A percentile compares a stretch with the other conserved stretches of the same genome.
Conservation (phyloP, 495 filamentous ascomycete genomes). For the Halenospora varia region DNA sequence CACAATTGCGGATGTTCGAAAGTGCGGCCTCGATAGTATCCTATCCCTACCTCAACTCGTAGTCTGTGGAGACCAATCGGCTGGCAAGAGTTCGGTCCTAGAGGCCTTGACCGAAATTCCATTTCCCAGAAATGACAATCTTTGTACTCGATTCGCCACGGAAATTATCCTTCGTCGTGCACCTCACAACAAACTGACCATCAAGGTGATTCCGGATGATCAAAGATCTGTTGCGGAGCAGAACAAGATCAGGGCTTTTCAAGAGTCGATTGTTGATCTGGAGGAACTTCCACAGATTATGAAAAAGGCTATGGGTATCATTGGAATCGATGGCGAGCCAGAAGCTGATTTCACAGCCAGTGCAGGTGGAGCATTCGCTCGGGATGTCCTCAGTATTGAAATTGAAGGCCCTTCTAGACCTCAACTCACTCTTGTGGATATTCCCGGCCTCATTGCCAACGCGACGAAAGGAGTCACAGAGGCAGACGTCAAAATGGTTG, state of each 20-base stretch:
- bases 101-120: conserved; percentile 68
- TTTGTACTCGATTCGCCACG: conserved; percentile 67
- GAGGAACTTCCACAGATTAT: conserved; percentile 38
- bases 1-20: conserved; percentile 46
- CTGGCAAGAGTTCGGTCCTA: conserved; percentile 71
- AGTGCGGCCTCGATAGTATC: conserved; percentile 36
- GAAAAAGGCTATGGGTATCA: conserved; percentile 42
- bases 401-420: conserved; percentile 54
- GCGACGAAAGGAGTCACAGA: conserved; percentile 35
- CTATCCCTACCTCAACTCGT: conserved; percentile 64
- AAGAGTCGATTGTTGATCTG: conserved; percentile 18
- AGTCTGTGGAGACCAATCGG: conserved; percentile 69
- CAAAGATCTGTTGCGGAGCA: not conserved
- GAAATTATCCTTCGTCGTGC: conserved; percentile 34
- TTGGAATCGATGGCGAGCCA: conserved; percentile 36
- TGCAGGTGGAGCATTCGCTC: conserved; percentile 50
- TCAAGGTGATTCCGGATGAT: conserved; percentile 4
- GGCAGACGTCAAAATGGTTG: conserved; percentile 45
- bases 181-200: not conserved
- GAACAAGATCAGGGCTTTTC: not conserved
- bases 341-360: too few species aligned
- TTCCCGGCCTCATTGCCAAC: conserved; percentile 54
- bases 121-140: conserved; percentile 59
- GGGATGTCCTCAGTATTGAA: conserved; percentile 59
- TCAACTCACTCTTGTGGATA: conserved; percentile 59